A percentile compares a stretch with the other conserved stretches of the same genome.
phyloP scores from a whole-genome alignment of 1,284 basidiomycete species.

The Cutaneotrichosporon spelunceum region DNA sequence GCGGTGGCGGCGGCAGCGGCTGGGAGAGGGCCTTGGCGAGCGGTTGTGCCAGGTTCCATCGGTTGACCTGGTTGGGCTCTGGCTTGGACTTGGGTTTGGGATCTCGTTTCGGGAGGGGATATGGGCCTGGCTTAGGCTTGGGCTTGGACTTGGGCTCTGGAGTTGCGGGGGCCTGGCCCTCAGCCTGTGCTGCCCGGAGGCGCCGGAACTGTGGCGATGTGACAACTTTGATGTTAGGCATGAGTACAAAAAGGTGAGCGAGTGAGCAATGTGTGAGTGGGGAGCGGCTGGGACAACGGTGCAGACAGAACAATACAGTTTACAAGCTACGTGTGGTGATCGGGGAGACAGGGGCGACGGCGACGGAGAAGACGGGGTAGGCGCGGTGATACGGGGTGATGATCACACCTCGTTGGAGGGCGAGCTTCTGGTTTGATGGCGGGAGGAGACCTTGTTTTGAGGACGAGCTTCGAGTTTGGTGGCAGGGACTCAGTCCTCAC shows the following conservation, averaged over 20 bases:
- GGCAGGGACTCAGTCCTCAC: background rate
- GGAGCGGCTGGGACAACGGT: background rate
- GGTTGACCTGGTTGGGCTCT: background rate
- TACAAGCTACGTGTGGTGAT: background rate
- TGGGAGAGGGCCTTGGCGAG: background rate
- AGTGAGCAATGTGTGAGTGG: background rate
- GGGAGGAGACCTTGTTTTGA: background rate
- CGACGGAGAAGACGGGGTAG: background rate
- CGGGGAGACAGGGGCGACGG: background rate
- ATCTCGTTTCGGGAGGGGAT: background rate
- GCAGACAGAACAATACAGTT: background rate
- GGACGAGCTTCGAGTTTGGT: background rate
- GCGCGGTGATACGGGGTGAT: background rate
- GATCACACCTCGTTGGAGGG: background rate
- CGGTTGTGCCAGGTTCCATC: background rate
- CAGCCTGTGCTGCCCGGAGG: background rate
- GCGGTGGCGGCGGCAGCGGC: background rate
- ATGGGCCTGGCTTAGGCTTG: too few relatives aligned
- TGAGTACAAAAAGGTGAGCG: background rate
- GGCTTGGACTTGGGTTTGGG: background rate
- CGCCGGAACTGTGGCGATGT: background rate
- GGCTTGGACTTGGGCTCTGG: too few relatives aligned
- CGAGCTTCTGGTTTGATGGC: background rate
- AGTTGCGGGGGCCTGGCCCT: too few relatives aligned
- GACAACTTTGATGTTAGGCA: background rate